Evolutionary conservation across 805 yeast genomes (phyloP).

Genomic region (Candida adriatica): DNA sequence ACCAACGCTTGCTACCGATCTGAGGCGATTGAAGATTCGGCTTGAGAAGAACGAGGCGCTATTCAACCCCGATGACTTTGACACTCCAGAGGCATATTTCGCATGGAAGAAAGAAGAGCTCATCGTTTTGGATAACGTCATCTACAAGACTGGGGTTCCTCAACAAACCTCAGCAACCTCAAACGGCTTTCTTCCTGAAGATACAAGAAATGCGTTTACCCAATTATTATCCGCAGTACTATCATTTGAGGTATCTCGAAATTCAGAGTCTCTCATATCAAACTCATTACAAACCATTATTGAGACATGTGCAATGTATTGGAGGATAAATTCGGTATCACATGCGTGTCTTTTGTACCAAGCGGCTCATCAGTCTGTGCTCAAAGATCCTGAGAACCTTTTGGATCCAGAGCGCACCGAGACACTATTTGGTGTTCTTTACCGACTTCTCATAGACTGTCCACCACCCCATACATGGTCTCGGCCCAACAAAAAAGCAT

Average conservation of each 20-base stretch:
- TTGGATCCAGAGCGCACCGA: slow-evolving; percentile 26
- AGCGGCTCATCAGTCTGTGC: slow-evolving; percentile 36
- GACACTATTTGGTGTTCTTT: slow-evolving; percentile 29
- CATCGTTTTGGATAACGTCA: slow-evolving; percentile 13
- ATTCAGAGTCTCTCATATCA: slow-evolving; percentile 26
- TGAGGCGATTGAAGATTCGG: slow-evolving; percentile 9
- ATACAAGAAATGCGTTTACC: slow-evolving; percentile 34
- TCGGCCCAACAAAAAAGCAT: slow-evolving; percentile 40
- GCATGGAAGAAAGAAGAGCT: slow-evolving; percentile 37
- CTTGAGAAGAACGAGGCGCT: slow-evolving; percentile 24
- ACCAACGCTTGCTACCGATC: slow-evolving; percentile 25
- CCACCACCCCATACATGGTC: slow-evolving; percentile 32
- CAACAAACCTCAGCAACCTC: not conserved
- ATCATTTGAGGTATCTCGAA: slow-evolving; percentile 25
- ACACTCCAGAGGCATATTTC: slow-evolving; percentile 25
- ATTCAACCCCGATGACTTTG: slow-evolving; percentile 31
- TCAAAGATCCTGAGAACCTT: slow-evolving; percentile 22
- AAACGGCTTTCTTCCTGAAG: slow-evolving; percentile 31
- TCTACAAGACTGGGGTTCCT: slow-evolving; percentile 1
- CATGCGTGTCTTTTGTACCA: slow-evolving; percentile 43
- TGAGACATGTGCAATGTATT: slow-evolving; percentile 39
- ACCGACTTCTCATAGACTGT: slow-evolving; percentile 18
- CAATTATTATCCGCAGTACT: slow-evolving; percentile 38
- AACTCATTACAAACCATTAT: slow-evolving; percentile 39
- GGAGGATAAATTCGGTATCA: slow-evolving; percentile 52